These are phyloP conservation scores for Paralagenidium karlingii DNA, from an alignment of 352 stramenopile genomes.

Conservation along the genomic window DNA sequence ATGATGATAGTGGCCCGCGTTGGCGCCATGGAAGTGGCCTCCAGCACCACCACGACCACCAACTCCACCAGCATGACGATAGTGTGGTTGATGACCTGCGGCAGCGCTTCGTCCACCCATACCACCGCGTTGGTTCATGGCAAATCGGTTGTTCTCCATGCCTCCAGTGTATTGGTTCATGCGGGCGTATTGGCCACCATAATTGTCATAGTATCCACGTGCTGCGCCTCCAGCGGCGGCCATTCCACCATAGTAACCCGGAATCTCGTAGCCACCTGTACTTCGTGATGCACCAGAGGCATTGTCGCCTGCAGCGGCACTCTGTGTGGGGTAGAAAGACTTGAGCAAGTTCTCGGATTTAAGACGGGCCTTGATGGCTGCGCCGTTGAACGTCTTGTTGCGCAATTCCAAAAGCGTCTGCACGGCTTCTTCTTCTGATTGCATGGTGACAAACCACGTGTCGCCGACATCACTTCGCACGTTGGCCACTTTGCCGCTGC, in stretches of 20 bases:
- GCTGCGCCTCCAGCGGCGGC: conserved; percentile 33
- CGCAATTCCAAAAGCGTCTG: conserved; percentile 74
- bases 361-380: conserved; percentile 82
- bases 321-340: conserved; percentile 81
- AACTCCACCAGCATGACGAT: too few species aligned
- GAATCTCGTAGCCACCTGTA: too few species aligned
- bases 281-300: too few species aligned
- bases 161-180: conserved; percentile 28
- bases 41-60: conserved; percentile 27
- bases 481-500: conserved; percentile 53
- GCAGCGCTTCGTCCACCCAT: conserved; percentile 6
- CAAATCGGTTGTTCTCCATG: conserved; percentile 20
- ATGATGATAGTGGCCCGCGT: conserved; percentile 6
- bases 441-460: conserved; percentile 89
- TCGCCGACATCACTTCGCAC: conserved; percentile 88
- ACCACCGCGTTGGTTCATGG: conserved; percentile 13
- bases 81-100: conserved; percentile 6
- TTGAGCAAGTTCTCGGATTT: conserved; percentile 90
- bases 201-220: conserved; percentile 55
- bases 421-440: conserved; percentile 79
- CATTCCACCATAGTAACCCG: too few species aligned
- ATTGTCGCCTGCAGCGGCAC: too few species aligned
- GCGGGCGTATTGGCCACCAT: conserved; percentile 34
- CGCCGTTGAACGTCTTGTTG: conserved; percentile 83
- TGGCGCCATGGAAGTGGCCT: conserved; percentile 9